Conservation (phyloP, 306 rosid species). For the Lagenaria siceraria region DNA sequence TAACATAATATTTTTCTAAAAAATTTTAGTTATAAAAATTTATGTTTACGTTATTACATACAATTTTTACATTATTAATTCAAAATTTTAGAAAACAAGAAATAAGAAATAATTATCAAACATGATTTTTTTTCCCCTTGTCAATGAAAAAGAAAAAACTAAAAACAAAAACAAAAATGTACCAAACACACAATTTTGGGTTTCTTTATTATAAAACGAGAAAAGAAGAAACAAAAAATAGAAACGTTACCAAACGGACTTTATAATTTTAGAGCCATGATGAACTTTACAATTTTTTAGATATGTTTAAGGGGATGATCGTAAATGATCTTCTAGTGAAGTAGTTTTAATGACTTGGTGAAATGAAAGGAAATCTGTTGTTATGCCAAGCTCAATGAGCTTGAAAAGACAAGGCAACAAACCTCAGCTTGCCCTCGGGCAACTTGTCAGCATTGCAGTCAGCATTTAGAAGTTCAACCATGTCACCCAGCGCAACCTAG, state of each 20-base stretch:
- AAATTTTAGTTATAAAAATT: too few relatives aligned
- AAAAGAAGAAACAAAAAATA: too few relatives aligned
- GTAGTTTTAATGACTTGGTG: not conserved
- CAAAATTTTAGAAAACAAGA: not conserved
- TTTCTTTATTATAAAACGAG: too few relatives aligned
- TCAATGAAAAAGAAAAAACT: too few relatives aligned
- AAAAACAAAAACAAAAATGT: too few relatives aligned
- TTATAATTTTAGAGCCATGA: not conserved
- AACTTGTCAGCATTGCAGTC: conserved; percentile 67
- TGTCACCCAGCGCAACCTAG: conserved; percentile 89
- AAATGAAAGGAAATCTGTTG: not conserved
- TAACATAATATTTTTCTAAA: too few relatives aligned
- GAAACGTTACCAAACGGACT: too few relatives aligned
- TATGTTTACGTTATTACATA: too few relatives aligned
- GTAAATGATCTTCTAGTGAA: not conserved
- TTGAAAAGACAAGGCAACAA: conserved; percentile 17
- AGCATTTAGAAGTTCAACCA: conserved; percentile 63
- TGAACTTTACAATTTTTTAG: not conserved
- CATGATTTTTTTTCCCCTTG: too few relatives aligned
- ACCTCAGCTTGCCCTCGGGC: conserved; percentile 81
- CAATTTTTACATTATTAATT: too few relatives aligned
- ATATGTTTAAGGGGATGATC: not conserved
- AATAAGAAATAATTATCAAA: too few relatives aligned
- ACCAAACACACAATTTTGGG: too few relatives aligned
- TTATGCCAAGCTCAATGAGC: not conserved